Percentiles rank a stretch among this genome's conserved stretches.
These are phyloP conservation scores for Xylaria sp. DNA, from an alignment of 2,329 filamentous ascomycete genomes.

Conservation along the genomic window DNA sequence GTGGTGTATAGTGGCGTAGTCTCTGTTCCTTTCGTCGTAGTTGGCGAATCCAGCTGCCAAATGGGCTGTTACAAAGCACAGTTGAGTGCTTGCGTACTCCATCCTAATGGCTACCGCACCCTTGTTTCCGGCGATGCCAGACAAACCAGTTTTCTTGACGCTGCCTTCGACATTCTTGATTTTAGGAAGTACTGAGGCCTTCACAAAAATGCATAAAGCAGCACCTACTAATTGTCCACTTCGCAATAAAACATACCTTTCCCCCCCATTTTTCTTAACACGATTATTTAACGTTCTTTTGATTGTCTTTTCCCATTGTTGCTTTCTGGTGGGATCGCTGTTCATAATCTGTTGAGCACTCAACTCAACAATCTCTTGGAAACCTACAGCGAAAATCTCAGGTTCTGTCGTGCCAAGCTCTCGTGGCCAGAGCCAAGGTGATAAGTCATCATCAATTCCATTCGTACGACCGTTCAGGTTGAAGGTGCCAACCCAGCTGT, in stretches of 20 bases:
- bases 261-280: constrained; percentile 70
- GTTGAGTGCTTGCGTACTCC: constrained; percentile 89
- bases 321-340: constrained; percentile 86
- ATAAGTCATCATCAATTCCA: constrained; percentile 81
- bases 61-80: constrained; percentile 97
- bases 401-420: constrained; percentile 70
- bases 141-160: constrained; percentile 93
- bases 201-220: constrained; percentile 91
- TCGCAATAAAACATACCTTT: constrained; percentile 87
- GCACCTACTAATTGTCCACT: constrained; percentile 96
- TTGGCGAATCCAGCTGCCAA: constrained; percentile 95
- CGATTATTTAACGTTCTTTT: constrained; percentile 78
- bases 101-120: constrained; percentile 96
- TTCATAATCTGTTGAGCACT: constrained; percentile 99
- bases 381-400: constrained; percentile 88
- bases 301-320: constrained; percentile 87
- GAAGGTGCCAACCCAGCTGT: constrained; percentile 80
- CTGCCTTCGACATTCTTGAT: constrained; percentile 98
- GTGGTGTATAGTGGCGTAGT: constrained; percentile 88
- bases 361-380: constrained; percentile 98
- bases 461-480: constrained; percentile 91
- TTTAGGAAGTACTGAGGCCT: constrained; percentile 75
- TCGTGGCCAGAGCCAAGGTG: constrained; percentile 83
- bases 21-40: constrained; percentile 93
- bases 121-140: constrained; percentile 97